Evolutionary conservation across 2,329 filamentous ascomycete genomes (phyloP).

Genomic region (Xylaria sp.): DNA sequence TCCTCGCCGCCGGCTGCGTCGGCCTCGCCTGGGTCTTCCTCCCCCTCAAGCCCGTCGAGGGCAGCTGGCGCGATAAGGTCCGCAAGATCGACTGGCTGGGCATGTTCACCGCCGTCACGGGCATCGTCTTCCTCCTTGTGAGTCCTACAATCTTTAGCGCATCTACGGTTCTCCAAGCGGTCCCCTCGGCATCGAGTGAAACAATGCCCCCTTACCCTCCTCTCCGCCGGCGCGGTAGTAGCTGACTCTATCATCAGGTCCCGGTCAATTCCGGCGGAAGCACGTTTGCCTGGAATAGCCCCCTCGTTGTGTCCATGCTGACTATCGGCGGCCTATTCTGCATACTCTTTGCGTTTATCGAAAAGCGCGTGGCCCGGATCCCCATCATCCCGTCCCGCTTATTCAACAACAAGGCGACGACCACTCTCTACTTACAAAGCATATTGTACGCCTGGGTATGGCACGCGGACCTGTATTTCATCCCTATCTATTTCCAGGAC

Average conservation of each 20-base stretch:
- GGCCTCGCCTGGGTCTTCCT: constrained; percentile 5
- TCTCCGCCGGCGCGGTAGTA: not conserved
- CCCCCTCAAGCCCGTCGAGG: constrained; percentile 9
- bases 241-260: constrained; percentile 6
- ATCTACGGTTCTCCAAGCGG: not conserved
- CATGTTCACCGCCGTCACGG: constrained; percentile 7
- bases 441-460: constrained; percentile 55
- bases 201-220: too few species aligned
- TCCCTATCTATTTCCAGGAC: constrained; percentile 30
- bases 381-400: constrained; percentile 18
- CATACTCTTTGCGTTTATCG: constrained; percentile 14
- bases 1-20: constrained; percentile 10
- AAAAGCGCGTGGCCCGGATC: constrained; percentile 14
- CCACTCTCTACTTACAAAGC: constrained; percentile 13
- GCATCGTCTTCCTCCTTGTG: constrained; percentile 11
- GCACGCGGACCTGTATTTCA: constrained; percentile 45
- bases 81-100: constrained; percentile 27
- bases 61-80: constrained; percentile 13
- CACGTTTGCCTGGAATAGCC: constrained; percentile 18
- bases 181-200: not conserved
- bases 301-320: constrained; percentile 13
- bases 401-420: constrained; percentile 9
- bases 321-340: constrained; percentile 8
- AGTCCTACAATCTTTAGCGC: not conserved
- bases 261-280: constrained; percentile 24